Conservation (phyloP, 495 filamentous ascomycete species). For the Recurvomyces mirabilis region DNA sequence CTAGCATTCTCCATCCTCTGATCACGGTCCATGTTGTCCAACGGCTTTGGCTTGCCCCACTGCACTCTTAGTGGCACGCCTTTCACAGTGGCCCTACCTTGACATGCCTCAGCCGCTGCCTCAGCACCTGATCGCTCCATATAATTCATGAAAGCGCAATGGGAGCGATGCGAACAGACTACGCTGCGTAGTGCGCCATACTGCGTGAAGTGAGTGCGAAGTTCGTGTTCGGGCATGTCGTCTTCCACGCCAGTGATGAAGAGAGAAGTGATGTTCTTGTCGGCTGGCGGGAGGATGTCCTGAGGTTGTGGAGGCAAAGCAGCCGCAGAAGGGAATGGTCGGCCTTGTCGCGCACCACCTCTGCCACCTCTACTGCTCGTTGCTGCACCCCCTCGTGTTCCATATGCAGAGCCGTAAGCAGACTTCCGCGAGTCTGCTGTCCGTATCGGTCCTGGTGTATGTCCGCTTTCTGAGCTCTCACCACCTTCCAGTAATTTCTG, state of each 20-base stretch:
- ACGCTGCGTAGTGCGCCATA: slow-evolving; percentile 81
- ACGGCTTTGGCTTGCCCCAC: slow-evolving; percentile 82
- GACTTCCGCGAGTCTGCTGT: slow-evolving; percentile 24
- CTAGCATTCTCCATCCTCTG: slow-evolving; percentile 63
- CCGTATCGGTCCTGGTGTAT: slow-evolving; percentile 30
- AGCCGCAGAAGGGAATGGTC: slow-evolving; percentile 54
- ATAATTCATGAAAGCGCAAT: slow-evolving; percentile 94
- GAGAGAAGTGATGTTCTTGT: slow-evolving; percentile 75
- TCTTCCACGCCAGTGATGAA: slow-evolving; percentile 95
- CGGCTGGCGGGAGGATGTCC: slow-evolving; percentile 73
- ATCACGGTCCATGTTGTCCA: slow-evolving; percentile 81
- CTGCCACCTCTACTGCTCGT: neutral
- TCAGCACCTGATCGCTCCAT: slow-evolving; percentile 72
- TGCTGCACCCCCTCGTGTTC: neutral
- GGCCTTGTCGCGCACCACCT: slow-evolving; percentile 34
- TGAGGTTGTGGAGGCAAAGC: slow-evolving; percentile 67
- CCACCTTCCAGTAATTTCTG: slow-evolving; percentile 35
- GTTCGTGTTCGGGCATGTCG: slow-evolving; percentile 80
- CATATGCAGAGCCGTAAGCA: slow-evolving; percentile 20
- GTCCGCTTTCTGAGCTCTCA: slow-evolving; percentile 15
- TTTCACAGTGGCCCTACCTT: slow-evolving; percentile 71
- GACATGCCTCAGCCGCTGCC: slow-evolving; percentile 67
- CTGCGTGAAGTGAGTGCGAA: slow-evolving; percentile 79
- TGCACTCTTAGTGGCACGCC: slow-evolving; percentile 81
- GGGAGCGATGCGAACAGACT: slow-evolving; percentile 90